These are phyloP conservation scores for Aspergillus costaricaensis DNA, from an alignment of 2,329 filamentous ascomycete genomes.

Conservation along the genomic window DNA sequence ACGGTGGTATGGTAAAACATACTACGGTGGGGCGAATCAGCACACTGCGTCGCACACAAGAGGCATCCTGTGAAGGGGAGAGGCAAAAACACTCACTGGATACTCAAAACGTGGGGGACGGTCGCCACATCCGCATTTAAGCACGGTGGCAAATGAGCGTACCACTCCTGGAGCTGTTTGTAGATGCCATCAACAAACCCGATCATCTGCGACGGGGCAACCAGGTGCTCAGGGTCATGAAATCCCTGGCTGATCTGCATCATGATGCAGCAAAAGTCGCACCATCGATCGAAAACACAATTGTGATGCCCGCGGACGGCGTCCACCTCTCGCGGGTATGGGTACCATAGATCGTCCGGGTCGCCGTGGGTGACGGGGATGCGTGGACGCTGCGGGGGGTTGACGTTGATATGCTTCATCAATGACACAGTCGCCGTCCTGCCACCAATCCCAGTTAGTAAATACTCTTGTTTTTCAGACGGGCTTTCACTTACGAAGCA, in stretches of 20 bases:
- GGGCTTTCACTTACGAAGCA: constrained; percentile 13
- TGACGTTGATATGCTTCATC: constrained; percentile 24
- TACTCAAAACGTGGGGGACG: constrained; percentile 28
- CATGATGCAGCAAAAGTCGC: constrained; percentile 24
- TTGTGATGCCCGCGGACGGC: constrained; percentile 22
- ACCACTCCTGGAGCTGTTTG: constrained; percentile 27
- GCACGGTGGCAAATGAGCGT: constrained; percentile 28
- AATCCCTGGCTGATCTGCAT: constrained; percentile 23
- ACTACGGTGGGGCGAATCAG: constrained; percentile 10
- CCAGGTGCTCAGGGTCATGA: constrained; percentile 18
- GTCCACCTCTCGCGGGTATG: constrained; percentile 26
- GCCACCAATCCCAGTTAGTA: background rate
- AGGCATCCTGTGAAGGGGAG: background rate
- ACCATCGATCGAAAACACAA: constrained; percentile 30
- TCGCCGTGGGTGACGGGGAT: constrained; percentile 18
- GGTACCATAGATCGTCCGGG: constrained; percentile 23
- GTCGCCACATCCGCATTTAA: constrained; percentile 22
- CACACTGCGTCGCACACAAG: no score
- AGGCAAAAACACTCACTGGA: constrained; percentile 28
- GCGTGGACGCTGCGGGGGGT: constrained; percentile 16
- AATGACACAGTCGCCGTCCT: constrained; percentile 23
- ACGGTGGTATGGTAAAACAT: constrained; percentile 32
- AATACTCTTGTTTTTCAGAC: no score
- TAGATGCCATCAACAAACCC: constrained; percentile 22
- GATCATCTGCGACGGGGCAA: constrained; percentile 13